Evolutionary conservation across 345 rosid genomes (phyloP), one percentile per base, ranked within the genome.

Genomic region (Populus euphratica): DNA sequence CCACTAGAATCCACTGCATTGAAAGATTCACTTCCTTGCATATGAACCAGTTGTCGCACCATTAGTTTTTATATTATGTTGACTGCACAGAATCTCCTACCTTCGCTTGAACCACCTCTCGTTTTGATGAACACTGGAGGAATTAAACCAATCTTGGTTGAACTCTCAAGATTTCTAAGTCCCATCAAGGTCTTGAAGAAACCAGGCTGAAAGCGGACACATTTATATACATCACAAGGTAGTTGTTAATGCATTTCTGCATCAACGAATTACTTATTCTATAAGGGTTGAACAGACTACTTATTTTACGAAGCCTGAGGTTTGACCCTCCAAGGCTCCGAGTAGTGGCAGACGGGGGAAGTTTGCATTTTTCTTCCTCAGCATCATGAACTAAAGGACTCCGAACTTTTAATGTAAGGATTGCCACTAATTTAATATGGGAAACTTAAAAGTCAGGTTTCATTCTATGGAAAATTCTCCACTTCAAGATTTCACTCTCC

Each of bases 401-500:
- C n/a, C 20, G 20, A 7, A 52, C 59, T 52, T 18, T 20, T 52
- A 18, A 52, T 52, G 23, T 18, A 52, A 52, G 59, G 9, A 7
- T 52, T 52, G 59, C 23, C 59, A 52, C 59, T 52, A n/a, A 52
- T 18, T 2, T 18, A 20, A 52, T 52, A 1, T 52, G 59, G 59
- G 59, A 52, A 52, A 52, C 36, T 18, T 9, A 21, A 52, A 52
- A 52, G 23, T 18, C 59, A 20, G 59, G 69, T 8, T 50, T 71
- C 31, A 70, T 14, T 61, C 63, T 18, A 59, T 10, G 21, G 59
- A 56, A 59, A 44, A 65, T 70, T 73, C 70, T 74, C 66, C 81
- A 62, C 52, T 69, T 33, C 9, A 36, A 9, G 66, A 59, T 23
- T 56, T 56, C 16, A 36, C 36, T 25, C 36, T 73, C 56, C 69